These are phyloP conservation scores for Fusarium newnesense DNA, from an alignment of 2,329 filamentous ascomycete species.

Conservation along the genomic window DNA sequence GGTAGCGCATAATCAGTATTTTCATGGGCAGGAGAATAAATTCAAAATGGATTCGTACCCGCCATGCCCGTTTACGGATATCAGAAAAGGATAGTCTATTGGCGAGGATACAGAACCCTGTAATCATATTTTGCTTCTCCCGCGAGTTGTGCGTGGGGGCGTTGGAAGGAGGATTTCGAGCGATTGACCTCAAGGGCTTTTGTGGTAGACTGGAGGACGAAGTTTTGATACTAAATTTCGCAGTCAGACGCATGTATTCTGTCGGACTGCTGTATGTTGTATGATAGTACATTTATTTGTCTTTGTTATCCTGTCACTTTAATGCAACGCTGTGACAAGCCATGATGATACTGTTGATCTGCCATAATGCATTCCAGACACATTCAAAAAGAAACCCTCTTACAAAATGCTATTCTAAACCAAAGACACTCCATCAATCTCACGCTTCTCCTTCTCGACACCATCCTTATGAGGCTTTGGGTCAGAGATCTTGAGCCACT, in stretches of 20 bases:
- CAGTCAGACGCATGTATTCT: constrained; percentile 20
- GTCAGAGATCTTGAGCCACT: constrained; percentile 76
- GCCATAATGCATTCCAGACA: background rate
- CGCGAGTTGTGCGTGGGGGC: constrained; percentile 27
- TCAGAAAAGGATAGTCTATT: constrained; percentile 37
- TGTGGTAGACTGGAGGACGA: constrained; percentile 43
- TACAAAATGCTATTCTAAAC: constrained; percentile 1
- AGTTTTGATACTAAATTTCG: constrained; percentile 40
- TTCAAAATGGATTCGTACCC: constrained; percentile 2
- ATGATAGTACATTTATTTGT: constrained; percentile 49
- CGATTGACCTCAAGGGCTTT: constrained; percentile 36
- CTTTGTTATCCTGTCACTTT: constrained; percentile 16
- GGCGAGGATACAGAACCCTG: constrained; percentile 42
- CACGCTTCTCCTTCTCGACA: constrained; percentile 36
- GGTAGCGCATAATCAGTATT: constrained; percentile 12
- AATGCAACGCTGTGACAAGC: constrained; percentile 24
- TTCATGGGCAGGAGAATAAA: constrained; percentile 10
- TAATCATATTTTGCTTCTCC: constrained; percentile 45
- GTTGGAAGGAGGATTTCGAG: constrained; percentile 37
- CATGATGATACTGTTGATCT: background rate
- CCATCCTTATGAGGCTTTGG: constrained; percentile 58
- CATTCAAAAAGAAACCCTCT: background rate
- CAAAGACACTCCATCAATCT: background rate
- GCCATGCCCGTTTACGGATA: background rate
- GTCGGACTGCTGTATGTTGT: constrained; percentile 43